phyloP scores from a whole-genome alignment of 495 filamentous ascomycete genomes.

The Penicillium goetzii region DNA sequence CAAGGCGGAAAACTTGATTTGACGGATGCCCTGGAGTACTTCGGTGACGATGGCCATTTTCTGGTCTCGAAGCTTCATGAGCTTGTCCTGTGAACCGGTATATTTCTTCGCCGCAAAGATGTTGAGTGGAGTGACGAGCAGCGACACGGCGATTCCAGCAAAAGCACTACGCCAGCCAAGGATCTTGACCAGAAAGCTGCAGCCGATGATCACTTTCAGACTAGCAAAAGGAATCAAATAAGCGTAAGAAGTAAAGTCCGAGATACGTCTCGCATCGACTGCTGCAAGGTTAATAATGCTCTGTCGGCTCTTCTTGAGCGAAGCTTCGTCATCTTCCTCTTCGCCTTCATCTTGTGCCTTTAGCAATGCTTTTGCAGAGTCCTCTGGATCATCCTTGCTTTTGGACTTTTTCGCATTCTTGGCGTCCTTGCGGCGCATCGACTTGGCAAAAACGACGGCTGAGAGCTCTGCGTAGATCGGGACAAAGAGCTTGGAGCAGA shows the following conservation, averaged over 20 bases:
- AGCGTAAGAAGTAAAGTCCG: conserved; percentile 69
- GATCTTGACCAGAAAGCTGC: conserved; percentile 65
- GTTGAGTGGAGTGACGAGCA: conserved; percentile 70
- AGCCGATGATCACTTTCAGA: conserved; percentile 65
- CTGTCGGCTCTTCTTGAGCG: conserved; percentile 68
- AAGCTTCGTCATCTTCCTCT: conserved; percentile 55
- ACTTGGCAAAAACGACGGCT: conserved; percentile 74
- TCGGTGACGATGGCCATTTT: conserved; percentile 82
- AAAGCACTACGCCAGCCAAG: conserved; percentile 74
- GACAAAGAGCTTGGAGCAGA: conserved; percentile 63
- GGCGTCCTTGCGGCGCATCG: conserved; percentile 78
- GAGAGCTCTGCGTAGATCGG: conserved; percentile 72
- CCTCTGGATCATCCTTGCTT: conserved; percentile 22
- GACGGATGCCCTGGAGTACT: conserved; percentile 79
- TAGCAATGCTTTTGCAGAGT: conserved; percentile 27
- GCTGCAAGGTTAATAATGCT: conserved; percentile 79
- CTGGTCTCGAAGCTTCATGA: conserved; percentile 80
- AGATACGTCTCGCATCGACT: conserved; percentile 74
- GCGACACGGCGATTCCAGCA: conserved; percentile 67
- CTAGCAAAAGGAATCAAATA: conserved; percentile 61
- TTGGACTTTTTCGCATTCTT: conserved; percentile 54
- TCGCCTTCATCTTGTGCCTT: conserved; percentile 46
- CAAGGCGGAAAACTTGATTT: conserved; percentile 88
- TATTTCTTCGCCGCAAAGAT: conserved; percentile 70
- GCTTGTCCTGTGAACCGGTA: conserved; percentile 62